phyloP scores from a whole-genome alignment of 2,329 filamentous ascomycete genomes.

The Scedosporium boydii region DNA sequence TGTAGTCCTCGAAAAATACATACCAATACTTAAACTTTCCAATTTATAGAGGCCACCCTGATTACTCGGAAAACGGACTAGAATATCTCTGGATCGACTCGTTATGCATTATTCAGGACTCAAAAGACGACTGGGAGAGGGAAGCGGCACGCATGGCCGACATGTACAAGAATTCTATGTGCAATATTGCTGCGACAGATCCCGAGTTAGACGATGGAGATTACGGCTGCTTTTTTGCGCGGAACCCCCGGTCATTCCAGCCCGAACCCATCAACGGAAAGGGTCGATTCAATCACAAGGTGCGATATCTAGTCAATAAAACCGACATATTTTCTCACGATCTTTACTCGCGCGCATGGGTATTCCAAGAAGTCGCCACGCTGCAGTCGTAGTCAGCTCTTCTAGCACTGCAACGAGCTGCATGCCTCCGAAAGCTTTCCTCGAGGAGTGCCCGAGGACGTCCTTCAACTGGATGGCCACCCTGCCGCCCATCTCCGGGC shows the following conservation, averaged over 20 bases:
- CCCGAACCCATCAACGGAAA: no score
- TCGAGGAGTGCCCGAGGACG: not conserved
- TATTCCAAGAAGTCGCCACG: not conserved
- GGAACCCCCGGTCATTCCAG: no score
- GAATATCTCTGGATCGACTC: conserved; percentile 18
- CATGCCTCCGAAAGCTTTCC: not conserved
- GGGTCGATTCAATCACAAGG: not conserved
- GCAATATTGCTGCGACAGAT: conserved; percentile 16
- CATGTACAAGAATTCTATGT: conserved; percentile 15
- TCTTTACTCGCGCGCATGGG: not conserved
- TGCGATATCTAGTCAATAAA: not conserved
- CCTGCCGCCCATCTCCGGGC: no score
- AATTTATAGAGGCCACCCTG: no score
- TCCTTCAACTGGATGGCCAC: no score
- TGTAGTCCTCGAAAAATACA: no score
- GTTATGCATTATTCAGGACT: conserved; percentile 18
- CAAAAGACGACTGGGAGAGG: conserved; percentile 14
- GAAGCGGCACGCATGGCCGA: conserved; percentile 18
- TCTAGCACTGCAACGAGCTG: not conserved
- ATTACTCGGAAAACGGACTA: no score
- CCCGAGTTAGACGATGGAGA: conserved; percentile 15
- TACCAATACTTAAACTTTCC: no score
- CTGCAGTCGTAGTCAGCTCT: not conserved
- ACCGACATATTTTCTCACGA: not conserved
- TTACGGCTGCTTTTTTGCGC: conserved; percentile 10